Evolutionary conservation across 441 rosid species (phyloP), one percentile per base, ranked within the genome.

Genomic region (Gossypium aridum): DNA sequence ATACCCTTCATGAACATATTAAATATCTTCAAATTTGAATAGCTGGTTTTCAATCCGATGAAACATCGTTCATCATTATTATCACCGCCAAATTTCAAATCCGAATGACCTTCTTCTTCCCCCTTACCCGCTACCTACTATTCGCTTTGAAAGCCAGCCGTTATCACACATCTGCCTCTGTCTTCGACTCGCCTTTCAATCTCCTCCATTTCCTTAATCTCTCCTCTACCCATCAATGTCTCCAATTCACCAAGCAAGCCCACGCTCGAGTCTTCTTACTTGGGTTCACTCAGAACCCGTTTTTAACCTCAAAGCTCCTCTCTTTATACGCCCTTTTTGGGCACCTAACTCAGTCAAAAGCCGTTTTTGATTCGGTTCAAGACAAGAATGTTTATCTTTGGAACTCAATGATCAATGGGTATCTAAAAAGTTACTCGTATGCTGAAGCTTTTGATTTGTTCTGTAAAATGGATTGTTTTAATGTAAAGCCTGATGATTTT

Each of bases 351-450:
- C 77, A 47, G 20, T 83, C 93, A 0, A 77, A 73, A 17, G 76
- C 85, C 74, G 82, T 89, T 43, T 91, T 89, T 14, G 45, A 83
- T 65, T 83, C 85, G 10, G 54, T 83, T 12, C 75, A 57, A 7
- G 31, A 74, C 47, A 81, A 79, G 72, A 78, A 70, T 43, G 83
- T 83, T 55, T 81, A 67, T 22, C 73, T 86, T 0, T 89, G 89
- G 89, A 91, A 91, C 88, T 73, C 91, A 0, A 60, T 91, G 75
- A 87, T 89, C 53, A 81, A 72, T 75, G 92, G 87, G 78, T 88
- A 77, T 76, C 89, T 83, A 16, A 89, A 82, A 80, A 87, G 79
- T 61, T 76, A 22, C 23, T 81, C 57, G 2, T 81, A 64, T 6
- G 1, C 23, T 25, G 78, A 80, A 63, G 89, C 92, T 78, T 80